Evolutionary conservation across 352 stramenopile genomes (phyloP).

Genomic region (Pythium phragmiticola): DNA sequence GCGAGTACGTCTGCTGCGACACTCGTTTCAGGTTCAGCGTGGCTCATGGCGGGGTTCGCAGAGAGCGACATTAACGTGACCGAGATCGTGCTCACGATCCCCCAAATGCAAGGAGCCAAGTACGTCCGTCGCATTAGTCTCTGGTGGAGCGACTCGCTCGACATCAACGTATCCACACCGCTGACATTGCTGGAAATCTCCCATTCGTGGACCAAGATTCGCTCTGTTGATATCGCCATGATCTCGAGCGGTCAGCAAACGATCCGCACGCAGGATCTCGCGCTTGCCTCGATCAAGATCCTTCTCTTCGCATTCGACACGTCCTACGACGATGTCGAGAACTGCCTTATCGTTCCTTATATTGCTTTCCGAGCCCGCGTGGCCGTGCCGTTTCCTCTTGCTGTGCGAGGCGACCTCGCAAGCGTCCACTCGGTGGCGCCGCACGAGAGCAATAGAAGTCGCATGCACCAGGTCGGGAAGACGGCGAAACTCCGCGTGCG

Average conservation of each 20-base stretch:
- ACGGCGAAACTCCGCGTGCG: slow-evolving; percentile 33
- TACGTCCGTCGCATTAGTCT: slow-evolving; percentile 49
- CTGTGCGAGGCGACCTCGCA: slow-evolving; percentile 42
- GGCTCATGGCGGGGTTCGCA: slow-evolving; percentile 54
- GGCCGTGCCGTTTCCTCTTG: slow-evolving; percentile 45
- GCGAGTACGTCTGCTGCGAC: slow-evolving; percentile 28
- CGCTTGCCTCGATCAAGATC: slow-evolving; percentile 24
- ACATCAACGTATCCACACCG: slow-evolving; percentile 18
- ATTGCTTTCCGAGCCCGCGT: slow-evolving; percentile 38
- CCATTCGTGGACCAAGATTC: slow-evolving; percentile 42
- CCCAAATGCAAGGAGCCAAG: slow-evolving; percentile 39
- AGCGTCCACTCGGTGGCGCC: slow-evolving; percentile 35
- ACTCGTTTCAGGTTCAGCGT: slow-evolving; percentile 44
- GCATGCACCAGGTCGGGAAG: slow-evolving; percentile 53
- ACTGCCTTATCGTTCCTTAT: slow-evolving; percentile 42
- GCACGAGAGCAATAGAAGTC: slow-evolving; percentile 38
- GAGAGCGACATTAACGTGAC: slow-evolving; percentile 35
- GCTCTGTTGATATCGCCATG: slow-evolving; percentile 37
- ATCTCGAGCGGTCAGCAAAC: slow-evolving; percentile 43
- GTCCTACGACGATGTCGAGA: slow-evolving; percentile 48
- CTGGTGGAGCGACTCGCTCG: slow-evolving; percentile 37
- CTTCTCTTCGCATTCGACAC: slow-evolving; percentile 49
- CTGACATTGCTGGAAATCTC: slow-evolving; percentile 32
- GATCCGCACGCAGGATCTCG: slow-evolving; percentile 31
- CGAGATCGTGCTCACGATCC: slow-evolving; percentile 37